Evolutionary conservation across 495 filamentous ascomycete species (phyloP).

Genomic region (Penicillium canescens): DNA sequence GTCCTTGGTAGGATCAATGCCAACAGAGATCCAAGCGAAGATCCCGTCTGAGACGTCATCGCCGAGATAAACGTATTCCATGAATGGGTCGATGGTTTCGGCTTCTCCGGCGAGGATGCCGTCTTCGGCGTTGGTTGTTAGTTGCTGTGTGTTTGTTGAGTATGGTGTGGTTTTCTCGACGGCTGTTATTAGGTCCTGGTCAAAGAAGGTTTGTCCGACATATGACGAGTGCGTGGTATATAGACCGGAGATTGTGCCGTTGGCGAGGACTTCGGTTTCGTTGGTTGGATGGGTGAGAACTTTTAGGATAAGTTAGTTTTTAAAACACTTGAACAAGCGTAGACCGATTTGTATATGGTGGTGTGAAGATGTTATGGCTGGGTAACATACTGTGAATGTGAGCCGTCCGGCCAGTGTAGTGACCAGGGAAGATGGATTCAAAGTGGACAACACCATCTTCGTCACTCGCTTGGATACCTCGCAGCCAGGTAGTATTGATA

Average conservation of each 20-base stretch:
- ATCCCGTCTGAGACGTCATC: constrained; percentile 33
- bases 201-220: constrained; percentile 65
- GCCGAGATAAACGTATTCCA: constrained; percentile 50
- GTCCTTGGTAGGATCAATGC: constrained; percentile 29
- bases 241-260: constrained; percentile 34
- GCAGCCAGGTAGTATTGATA: constrained; percentile 50
- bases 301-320: neutral
- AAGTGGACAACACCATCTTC: constrained; percentile 51
- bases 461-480: constrained; percentile 53
- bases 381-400: constrained; percentile 35
- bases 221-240: constrained; percentile 41
- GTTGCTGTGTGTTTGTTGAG: constrained; percentile 49
- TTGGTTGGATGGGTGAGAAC: constrained; percentile 40
- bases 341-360: neutral
- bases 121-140: constrained; percentile 56
- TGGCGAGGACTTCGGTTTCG: constrained; percentile 28
- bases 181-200: constrained; percentile 49
- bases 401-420: constrained; percentile 46
- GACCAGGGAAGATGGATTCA: constrained; percentile 54
- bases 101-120: constrained; percentile 46
- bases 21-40: constrained; percentile 40
- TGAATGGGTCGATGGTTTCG: constrained; percentile 55
- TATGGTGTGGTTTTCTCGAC: constrained; percentile 55
- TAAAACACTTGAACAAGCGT: neutral
- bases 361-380: neutral